A percentile compares a stretch with the other conserved stretches of the same genome.
These are phyloP conservation scores for Eucalyptus polybractea DNA, from an alignment of 345 rosid genomes.

Conservation along the genomic window DNA sequence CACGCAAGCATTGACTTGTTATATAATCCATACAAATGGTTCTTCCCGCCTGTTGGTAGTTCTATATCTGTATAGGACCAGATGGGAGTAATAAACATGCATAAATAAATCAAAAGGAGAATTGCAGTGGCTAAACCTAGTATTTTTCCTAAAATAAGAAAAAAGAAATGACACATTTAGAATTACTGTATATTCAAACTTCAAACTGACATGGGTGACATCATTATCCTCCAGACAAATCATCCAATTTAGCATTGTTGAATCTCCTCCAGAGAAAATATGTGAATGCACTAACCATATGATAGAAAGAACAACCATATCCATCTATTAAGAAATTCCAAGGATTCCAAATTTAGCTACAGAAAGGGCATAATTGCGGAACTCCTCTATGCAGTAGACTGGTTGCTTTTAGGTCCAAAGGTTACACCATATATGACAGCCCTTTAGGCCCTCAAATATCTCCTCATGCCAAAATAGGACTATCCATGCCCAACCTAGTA, in stretches of 20 bases:
- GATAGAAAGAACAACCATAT: not conserved
- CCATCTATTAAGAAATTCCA: not conserved
- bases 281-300: not conserved
- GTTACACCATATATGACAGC: not conserved
- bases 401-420: not conserved
- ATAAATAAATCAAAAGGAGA: not conserved
- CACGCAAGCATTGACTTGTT: not conserved
- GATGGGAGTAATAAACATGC: not conserved
- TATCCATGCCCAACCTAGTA: not conserved
- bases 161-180: not conserved
- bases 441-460: not conserved
- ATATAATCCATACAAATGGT: not conserved
- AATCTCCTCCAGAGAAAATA: not conserved
- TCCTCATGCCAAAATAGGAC: not conserved
- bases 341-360: not conserved
- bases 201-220: not conserved
- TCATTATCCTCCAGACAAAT: not conserved
- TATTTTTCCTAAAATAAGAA: not conserved
- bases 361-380: not conserved
- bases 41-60: not conserved
- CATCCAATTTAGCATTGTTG: not conserved
- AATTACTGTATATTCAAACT: not conserved
- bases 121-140: not conserved
- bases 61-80: not conserved
- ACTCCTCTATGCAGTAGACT: not conserved